A percentile compares a stretch with the other conserved stretches of the same genome.
Evolutionary conservation across 208 protist species (phyloP).

Genomic region (Wallacemonas sp.): DNA sequence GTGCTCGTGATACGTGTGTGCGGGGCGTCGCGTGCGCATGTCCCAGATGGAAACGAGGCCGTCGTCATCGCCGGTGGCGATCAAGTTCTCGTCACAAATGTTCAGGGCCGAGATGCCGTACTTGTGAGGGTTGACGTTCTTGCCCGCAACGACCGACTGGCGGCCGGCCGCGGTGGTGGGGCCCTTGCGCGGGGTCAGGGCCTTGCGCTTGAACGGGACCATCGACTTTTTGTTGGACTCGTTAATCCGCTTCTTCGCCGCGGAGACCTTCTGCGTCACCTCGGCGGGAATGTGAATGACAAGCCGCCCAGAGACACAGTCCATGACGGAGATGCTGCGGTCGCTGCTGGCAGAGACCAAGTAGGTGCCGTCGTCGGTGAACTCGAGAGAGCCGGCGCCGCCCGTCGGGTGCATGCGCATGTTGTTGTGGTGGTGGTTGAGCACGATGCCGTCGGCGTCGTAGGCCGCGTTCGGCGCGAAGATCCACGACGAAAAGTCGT

Average conservation of each 20-base stretch:
- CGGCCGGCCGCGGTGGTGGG: not conserved
- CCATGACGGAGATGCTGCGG: constrained; percentile 77
- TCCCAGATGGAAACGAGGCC: constrained; percentile 88
- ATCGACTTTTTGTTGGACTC: constrained; percentile 21
- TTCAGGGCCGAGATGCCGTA: constrained; percentile 84
- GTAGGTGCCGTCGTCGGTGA: constrained; percentile 86
- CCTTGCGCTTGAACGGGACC: constrained; percentile 11
- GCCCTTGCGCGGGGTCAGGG: constrained; percentile 17
- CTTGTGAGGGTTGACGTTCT: constrained; percentile 79
- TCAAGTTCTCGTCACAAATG: constrained; percentile 82
- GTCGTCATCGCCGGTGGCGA: constrained; percentile 89
- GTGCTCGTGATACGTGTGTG: constrained; percentile 84
- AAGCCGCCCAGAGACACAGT: constrained; percentile 71
- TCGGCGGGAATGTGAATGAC: constrained; percentile 71
- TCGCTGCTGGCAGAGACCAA: constrained; percentile 84
- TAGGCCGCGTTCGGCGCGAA: constrained; percentile 47
- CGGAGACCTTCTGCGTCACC: constrained; percentile 40
- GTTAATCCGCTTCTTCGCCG: constrained; percentile 13
- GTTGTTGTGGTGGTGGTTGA: constrained; percentile 67
- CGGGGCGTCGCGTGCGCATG: constrained; percentile 74
- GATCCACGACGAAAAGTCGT: constrained; percentile 76
- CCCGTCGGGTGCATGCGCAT: constrained; percentile 83
- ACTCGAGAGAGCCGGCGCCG: constrained; percentile 79
- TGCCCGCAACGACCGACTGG: not conserved
- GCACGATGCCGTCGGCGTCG: constrained; percentile 46